Evolutionary conservation across 371 early-diverging fungal species (phyloP), one percentile per base, ranked within the genome.

Genomic region (Lichtheimia corymbifera): DNA sequence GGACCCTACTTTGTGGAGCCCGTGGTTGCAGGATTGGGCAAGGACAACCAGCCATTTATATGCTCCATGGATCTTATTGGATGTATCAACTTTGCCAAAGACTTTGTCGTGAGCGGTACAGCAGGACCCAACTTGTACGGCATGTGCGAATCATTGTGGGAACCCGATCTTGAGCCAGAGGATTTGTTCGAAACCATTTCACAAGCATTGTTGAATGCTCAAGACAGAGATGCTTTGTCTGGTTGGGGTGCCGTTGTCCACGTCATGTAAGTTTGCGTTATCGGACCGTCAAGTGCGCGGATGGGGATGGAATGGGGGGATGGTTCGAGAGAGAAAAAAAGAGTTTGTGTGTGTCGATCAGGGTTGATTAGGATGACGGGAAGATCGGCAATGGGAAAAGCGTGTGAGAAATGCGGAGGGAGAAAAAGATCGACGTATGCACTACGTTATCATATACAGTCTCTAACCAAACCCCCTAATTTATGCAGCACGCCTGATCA

Each of bases 171-270:
- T 73, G 94, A 91, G 58, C 97, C 97, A 15, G 99, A 99, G 68
- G 98, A 98, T 68, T 84, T 99, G 50, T 99, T 99, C 77, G 98
- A 97, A 75, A 92, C 93, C 42, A 91, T 97, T 54, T 92, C 96
- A 13, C 99, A 99, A 74, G 90, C 98, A 6, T 80, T 99, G 63
- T 77, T 99, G 74, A 97, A 93, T 76, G 97, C 99, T 25, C 92
- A 98, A 45, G 99, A 99, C 77, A 91, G 99, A 72, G 98, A 99
- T 81, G 94, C 97, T 30, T 72, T 98, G 55, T 91, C 93, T 66
- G 99, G 99, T 59, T 99, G 99, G 99, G 99, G 99, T 63, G 98
- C 95, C 53, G 91, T 95, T 53, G 97, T 99, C 35, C 90, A 95
- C 72, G 74, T 97, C 59, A 93, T 97, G 91, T 89, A 88, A 71